Evolutionary conservation across 352 stramenopile species (phyloP).

Genomic region (Globisporangium parvum): DNA sequence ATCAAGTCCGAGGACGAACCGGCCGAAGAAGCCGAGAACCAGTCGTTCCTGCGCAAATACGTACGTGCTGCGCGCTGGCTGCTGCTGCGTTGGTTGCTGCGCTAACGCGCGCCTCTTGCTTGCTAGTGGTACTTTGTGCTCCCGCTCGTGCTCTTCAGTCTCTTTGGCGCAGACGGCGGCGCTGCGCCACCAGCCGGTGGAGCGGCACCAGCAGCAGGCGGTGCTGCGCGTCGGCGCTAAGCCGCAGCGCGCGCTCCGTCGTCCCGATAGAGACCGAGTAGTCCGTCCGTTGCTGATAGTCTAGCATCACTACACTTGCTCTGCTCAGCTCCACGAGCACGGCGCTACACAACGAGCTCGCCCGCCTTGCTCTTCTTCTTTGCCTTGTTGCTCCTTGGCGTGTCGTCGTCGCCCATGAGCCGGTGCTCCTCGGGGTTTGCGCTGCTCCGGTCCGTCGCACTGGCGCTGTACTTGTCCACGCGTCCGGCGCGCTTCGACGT

Average conservation of each 20-base stretch:
- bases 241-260: neutral
- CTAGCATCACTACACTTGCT: neutral
- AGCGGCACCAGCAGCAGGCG: slow-evolving; percentile 14
- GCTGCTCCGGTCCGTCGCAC: slow-evolving; percentile 3
- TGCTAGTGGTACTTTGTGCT: slow-evolving; percentile 82
- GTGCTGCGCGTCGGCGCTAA: slow-evolving; percentile 35
- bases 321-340: neutral
- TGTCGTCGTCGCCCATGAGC: slow-evolving; percentile 5
- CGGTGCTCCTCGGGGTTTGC: slow-evolving; percentile 9
- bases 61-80: too few species aligned
- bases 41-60: slow-evolving; percentile 82
- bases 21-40: slow-evolving; percentile 44
- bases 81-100: too few species aligned
- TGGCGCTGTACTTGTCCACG: slow-evolving; percentile 4
- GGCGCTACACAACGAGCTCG: slow-evolving; percentile 3
- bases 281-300: too few species aligned
- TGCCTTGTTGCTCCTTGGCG: neutral
- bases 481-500: slow-evolving; percentile 2
- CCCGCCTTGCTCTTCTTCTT: neutral
- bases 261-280: too few species aligned
- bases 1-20: slow-evolving; percentile 62
- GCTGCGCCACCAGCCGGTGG: slow-evolving; percentile 29
- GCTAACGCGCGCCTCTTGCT: slow-evolving; percentile 1
- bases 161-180: slow-evolving; percentile 53
- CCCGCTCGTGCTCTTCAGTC: slow-evolving; percentile 67